Percentiles rank a stretch among this genome's conserved stretches.
Conservation (phyloP, 2,329 filamentous ascomycete species). For the Myriosclerotinia curreyana region DNA sequence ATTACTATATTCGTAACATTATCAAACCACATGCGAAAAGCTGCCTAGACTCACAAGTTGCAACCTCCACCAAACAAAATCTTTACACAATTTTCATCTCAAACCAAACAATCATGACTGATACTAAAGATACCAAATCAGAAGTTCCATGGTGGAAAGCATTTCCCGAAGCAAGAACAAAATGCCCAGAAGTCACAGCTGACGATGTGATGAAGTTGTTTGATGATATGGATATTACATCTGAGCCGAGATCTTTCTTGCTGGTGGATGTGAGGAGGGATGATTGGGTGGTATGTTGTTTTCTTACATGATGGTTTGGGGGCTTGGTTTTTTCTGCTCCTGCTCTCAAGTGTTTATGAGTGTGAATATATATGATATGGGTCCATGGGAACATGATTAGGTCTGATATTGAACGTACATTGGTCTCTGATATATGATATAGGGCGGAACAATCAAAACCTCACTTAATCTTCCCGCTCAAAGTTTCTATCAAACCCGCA, state of each 20-base stretch:
- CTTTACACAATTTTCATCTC: neutral
- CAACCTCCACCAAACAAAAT: slow-evolving; percentile 1
- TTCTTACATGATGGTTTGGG: neutral
- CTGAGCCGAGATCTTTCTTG: slow-evolving; percentile 42
- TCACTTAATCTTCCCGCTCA: slow-evolving; percentile 59
- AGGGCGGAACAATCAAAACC: slow-evolving; percentile 58
- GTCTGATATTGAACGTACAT: neutral
- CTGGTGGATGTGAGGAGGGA: slow-evolving; percentile 53
- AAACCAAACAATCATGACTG: slow-evolving; percentile 20
- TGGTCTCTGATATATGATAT: slow-evolving; percentile 4
- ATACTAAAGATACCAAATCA: slow-evolving; percentile 4
- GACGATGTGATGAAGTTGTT: slow-evolving; percentile 45
- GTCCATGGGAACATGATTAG: too few species aligned
- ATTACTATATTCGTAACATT: neutral
- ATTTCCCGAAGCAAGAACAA: slow-evolving; percentile 46
- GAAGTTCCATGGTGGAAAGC: slow-evolving; percentile 32
- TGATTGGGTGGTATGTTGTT: slow-evolving; percentile 47
- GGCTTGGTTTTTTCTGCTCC: fast-evolving
- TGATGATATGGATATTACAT: slow-evolving; percentile 40
- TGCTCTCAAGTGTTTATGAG: neutral
- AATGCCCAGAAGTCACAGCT: slow-evolving; percentile 42
- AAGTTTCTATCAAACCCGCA: slow-evolving; percentile 50
- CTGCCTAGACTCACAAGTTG: neutral
- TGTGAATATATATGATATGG: too few species aligned
- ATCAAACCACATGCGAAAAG: slow-evolving; percentile 3